Evolutionary conservation across 345 rosid species (phyloP).

Genomic region (Clausena lansium): DNA sequence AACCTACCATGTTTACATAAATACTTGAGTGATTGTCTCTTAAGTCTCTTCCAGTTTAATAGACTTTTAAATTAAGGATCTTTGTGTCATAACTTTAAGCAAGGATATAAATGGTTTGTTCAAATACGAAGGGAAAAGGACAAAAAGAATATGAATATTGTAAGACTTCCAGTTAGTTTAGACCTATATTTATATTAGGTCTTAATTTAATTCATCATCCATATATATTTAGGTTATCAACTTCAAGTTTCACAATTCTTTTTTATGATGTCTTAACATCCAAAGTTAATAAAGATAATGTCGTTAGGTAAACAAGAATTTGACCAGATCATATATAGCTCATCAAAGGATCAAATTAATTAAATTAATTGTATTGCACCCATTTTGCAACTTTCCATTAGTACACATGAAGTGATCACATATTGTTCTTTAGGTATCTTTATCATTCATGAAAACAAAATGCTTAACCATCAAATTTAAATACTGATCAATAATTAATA

Average conservation of each 20-base stretch:
- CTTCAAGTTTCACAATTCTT: not conserved
- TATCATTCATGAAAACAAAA: no score
- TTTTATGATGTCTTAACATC: not conserved
- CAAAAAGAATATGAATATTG: not conserved
- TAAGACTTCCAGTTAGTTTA: not conserved
- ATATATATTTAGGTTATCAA: constrained; percentile 13
- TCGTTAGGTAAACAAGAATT: constrained; percentile 33
- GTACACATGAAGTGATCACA: no score
- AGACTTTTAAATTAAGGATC: not conserved
- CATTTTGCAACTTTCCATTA: no score
- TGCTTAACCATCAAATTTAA: no score
- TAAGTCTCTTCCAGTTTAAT: not conserved
- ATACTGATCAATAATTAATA: not conserved
- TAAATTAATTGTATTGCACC: no score
- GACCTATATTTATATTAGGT: not conserved
- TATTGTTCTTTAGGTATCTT: no score
- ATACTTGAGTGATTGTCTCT: not conserved
- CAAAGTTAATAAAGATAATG: not conserved
- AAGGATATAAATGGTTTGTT: not conserved
- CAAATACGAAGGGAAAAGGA: not conserved
- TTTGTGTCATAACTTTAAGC: not conserved
- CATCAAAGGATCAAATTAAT: not conserved
- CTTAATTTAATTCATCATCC: not conserved
- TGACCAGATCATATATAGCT: not conserved
- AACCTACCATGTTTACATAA: no score